phyloP scores from a whole-genome alignment of 169 alveolate species.

The Babesia bovis region DNA sequence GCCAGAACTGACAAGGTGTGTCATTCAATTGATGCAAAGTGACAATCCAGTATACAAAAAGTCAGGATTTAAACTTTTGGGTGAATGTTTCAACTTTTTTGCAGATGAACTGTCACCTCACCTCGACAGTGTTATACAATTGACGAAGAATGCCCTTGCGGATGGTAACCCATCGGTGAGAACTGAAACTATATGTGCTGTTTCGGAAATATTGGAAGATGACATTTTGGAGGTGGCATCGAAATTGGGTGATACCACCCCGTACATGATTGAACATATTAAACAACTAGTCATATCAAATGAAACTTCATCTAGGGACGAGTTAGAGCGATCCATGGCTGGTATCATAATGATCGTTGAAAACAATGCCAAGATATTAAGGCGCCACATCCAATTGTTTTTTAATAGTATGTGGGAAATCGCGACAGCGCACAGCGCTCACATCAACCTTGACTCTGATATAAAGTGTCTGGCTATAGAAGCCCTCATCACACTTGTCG shows the following conservation, averaged over 20 bases:
- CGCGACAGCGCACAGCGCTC: slow-evolving; percentile 60
- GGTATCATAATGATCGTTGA: slow-evolving; percentile 74
- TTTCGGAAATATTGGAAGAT: slow-evolving; percentile 67
- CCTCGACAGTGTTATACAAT: slow-evolving; percentile 43
- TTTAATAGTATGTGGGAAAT: slow-evolving; percentile 69
- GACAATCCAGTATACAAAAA: slow-evolving; percentile 69
- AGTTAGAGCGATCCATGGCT: slow-evolving; percentile 72
- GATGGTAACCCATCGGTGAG: slow-evolving; percentile 65
- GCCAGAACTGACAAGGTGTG: slow-evolving; percentile 75
- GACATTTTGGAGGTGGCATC: slow-evolving; percentile 58
- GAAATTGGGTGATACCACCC: slow-evolving; percentile 67
- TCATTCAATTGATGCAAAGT: slow-evolving; percentile 69
- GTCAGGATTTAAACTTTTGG: slow-evolving; percentile 74
- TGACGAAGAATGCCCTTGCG: slow-evolving; percentile 68
- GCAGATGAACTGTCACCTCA: slow-evolving; percentile 68
- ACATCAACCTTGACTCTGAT: slow-evolving; percentile 69
- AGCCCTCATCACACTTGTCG: slow-evolving; percentile 74
- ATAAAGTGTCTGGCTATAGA: slow-evolving; percentile 75
- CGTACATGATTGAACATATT: slow-evolving; percentile 69
- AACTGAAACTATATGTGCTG: slow-evolving; percentile 73
- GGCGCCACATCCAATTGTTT: slow-evolving; percentile 65
- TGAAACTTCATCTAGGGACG: slow-evolving; percentile 71
- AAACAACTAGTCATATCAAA: slow-evolving; percentile 68
- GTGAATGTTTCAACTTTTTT: slow-evolving; percentile 66
- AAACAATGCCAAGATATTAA: slow-evolving; percentile 70